phyloP scores from a whole-genome alignment of 352 stramenopile species.

The Synura sp. region DNA sequence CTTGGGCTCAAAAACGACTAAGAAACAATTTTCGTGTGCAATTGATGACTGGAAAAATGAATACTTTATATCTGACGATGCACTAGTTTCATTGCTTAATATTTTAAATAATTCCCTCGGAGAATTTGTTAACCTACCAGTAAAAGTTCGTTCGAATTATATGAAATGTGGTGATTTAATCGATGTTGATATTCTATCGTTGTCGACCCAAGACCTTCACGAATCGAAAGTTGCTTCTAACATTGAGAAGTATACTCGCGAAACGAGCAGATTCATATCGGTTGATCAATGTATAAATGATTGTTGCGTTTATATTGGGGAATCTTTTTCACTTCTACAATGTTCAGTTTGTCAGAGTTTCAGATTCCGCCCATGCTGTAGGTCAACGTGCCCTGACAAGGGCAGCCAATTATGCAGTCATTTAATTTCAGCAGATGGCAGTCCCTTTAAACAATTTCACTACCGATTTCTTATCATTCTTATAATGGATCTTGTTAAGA shows the following conservation, averaged over 20 bases:
- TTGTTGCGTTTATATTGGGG: constrained; percentile 30
- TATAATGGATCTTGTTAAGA: constrained; percentile 30
- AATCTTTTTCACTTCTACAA: constrained; percentile 11
- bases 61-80: constrained; percentile 37
- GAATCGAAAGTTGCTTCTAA: constrained; percentile 22
- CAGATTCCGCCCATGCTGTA: not conserved
- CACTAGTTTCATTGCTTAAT: constrained; percentile 37
- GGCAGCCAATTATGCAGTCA: not conserved
- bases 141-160: constrained; percentile 25
- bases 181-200: not conserved
- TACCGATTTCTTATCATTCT: constrained; percentile 22
- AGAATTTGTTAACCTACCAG: constrained; percentile 8
- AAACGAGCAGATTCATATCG: not conserved
- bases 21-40: constrained; percentile 36
- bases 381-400: not conserved
- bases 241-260: constrained; percentile 21
- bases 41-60: constrained; percentile 37
- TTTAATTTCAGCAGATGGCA: constrained; percentile 30
- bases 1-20: constrained; percentile 33
- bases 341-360: constrained; percentile 17
- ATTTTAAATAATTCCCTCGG: constrained; percentile 21
- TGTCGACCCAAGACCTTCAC: not conserved
- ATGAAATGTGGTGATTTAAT: constrained; percentile 28
- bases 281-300: constrained; percentile 31
- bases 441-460: constrained; percentile 19